phyloP scores from a whole-genome alignment of 768 basidiomycete genomes.

The Pholiota molesta region DNA sequence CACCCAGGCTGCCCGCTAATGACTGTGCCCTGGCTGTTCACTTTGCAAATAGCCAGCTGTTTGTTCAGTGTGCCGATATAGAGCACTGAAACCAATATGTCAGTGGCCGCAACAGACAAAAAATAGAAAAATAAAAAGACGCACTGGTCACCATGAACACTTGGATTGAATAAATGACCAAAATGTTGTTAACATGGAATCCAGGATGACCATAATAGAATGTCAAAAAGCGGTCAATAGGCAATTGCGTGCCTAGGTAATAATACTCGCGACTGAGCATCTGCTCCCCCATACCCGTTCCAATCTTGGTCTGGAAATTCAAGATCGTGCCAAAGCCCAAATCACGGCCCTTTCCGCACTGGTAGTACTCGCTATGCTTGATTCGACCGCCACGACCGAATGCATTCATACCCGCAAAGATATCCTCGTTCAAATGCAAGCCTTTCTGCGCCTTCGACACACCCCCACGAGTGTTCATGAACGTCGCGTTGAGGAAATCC shows the following conservation, averaged over 20 bases:
- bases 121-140: conserved; percentile 33
- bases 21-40: conserved; percentile 79
- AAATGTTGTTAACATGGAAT: conserved; percentile 99
- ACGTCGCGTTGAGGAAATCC: conserved; percentile 97
- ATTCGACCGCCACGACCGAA: conserved; percentile 98
- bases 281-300: conserved; percentile 99
- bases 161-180: conserved; percentile 98
- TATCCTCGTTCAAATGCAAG: conserved; percentile 98
- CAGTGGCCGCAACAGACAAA: conserved; percentile 6
- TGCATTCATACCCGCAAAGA: conserved; percentile 99
- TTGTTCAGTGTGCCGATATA: conserved; percentile 98
- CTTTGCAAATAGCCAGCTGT: conserved; percentile 84
- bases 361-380: conserved; percentile 99
- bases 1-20: conserved; percentile 88
- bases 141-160: conserved; percentile 94
- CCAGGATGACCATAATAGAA: conserved; percentile 99
- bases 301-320: conserved; percentile 99
- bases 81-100: conserved; percentile 54
- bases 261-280: conserved; percentile 99
- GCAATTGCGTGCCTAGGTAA: conserved; percentile 96
- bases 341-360: conserved; percentile 99
- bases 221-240: conserved; percentile 97
- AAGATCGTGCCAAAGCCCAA: conserved; percentile 98
- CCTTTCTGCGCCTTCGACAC: conserved; percentile 99
- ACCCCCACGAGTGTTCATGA: conserved; percentile 98